Evolutionary conservation across 2,329 filamentous ascomycete species (phyloP).

Genomic region (Aspergillus sp.): DNA sequence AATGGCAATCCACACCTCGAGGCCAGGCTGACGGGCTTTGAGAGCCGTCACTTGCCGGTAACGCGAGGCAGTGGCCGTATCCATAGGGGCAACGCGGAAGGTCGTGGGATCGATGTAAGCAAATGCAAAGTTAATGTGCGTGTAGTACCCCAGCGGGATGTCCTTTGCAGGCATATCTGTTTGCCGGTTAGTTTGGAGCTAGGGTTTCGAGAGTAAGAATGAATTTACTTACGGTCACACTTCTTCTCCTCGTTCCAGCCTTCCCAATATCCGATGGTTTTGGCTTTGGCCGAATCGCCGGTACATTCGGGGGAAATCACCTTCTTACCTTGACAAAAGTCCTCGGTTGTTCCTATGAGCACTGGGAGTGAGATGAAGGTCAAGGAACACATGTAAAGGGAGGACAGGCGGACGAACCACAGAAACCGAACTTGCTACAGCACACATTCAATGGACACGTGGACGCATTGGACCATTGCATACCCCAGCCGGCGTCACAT

Average conservation of each 20-base stretch:
- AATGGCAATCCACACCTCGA: slow-evolving; percentile 26
- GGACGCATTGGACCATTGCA: slow-evolving; percentile 10
- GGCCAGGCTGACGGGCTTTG: slow-evolving; percentile 25
- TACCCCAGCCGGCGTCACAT: slow-evolving; percentile 26
- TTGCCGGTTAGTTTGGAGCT: not conserved
- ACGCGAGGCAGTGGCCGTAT: slow-evolving; percentile 13
- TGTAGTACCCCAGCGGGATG: slow-evolving; percentile 24
- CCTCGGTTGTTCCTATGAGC: slow-evolving; percentile 5
- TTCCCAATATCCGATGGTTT: slow-evolving; percentile 39
- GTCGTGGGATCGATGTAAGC: slow-evolving; percentile 42
- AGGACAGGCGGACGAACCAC: slow-evolving; percentile 5
- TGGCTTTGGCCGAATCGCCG: slow-evolving; percentile 3
- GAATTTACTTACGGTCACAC: slow-evolving; percentile 18
- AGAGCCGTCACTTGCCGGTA: slow-evolving; percentile 30
- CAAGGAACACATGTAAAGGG: not conserved
- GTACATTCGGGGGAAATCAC: slow-evolving; percentile 13
- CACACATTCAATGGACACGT: slow-evolving; percentile 34
- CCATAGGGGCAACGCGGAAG: slow-evolving; percentile 29
- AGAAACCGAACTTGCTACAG: slow-evolving; percentile 25
- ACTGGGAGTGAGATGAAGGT: not conserved
- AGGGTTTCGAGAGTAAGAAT: not conserved
- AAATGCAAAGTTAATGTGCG: slow-evolving; percentile 43
- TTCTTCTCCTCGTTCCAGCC: slow-evolving; percentile 25
- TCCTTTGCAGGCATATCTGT: slow-evolving; percentile 15
- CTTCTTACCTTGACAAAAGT: slow-evolving; percentile 7